Evolutionary conservation across 1,284 basidiomycete species (phyloP).

Genomic region (Ceratobasidium sp.): DNA sequence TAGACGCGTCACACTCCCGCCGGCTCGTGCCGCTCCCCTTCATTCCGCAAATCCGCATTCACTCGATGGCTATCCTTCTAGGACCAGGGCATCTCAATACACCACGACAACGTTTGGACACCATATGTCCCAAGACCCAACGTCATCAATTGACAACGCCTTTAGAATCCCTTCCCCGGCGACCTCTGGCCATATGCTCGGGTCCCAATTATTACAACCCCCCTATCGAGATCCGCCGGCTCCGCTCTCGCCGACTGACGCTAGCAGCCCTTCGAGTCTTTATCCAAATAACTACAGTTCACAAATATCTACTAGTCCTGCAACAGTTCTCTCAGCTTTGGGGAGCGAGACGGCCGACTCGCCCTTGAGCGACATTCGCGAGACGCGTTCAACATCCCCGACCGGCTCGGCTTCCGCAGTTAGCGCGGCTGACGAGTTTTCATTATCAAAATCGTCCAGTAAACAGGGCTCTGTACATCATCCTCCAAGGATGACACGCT

Average conservation of each 20-base stretch:
- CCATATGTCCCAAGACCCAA: not conserved
- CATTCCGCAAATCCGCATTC: no score
- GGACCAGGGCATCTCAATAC: no score
- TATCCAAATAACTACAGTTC: not conserved
- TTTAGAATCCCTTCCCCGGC: conserved; percentile 7
- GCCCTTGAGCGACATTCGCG: conserved; percentile 25
- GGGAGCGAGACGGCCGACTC: conserved; percentile 34
- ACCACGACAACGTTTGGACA: no score
- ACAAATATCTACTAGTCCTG: conserved; percentile 19
- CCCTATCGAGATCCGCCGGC: conserved; percentile 6
- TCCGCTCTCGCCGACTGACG: conserved; percentile 18
- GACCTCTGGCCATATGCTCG: not conserved
- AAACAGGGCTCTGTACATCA: not conserved
- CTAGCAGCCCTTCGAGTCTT: conserved; percentile 15
- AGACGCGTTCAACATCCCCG: conserved; percentile 6
- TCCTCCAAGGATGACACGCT: not conserved
- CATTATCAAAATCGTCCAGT: not conserved
- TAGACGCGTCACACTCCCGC: not conserved
- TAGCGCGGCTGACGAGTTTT: not conserved
- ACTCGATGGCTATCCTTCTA: no score
- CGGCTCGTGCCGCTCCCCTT: no score
- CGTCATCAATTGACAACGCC: not conserved
- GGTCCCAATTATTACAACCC: not conserved
- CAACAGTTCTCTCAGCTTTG: conserved; percentile 6
- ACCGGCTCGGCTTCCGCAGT: conserved; percentile 9